Base-by-base conservation (phyloP, 2,329 filamentous ascomycete species). In the Dactylella cylindrospora region DNA sequence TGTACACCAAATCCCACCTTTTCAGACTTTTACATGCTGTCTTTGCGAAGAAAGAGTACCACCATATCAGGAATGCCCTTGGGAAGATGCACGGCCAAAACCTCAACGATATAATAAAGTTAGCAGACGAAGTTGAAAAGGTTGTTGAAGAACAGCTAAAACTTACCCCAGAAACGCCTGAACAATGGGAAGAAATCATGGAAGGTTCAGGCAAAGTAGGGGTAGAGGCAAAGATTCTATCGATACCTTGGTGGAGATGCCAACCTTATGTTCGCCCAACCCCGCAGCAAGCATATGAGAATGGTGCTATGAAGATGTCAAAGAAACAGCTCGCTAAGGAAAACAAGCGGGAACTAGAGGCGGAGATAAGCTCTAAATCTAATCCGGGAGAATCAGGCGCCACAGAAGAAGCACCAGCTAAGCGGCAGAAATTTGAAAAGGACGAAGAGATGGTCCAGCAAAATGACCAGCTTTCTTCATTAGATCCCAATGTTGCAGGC, bases 21-120 rank as follows among this genome's bases (percentile, higher is more conserved):
- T 98, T 98, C 77, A 87, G 95, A 72, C 80, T 98, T 20, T 80
- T 97, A 17, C 82, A 91, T 12, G 84, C 91, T 25, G 80, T 97
- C 19, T 84, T 98, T 26, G 78, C 84, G 1, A 80, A 20, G 15
- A 49, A 54, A 22, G 59, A 79, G 64, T 87, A 96, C 73, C 90
- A 88, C 19, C 80, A 93, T 67, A 83, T 97, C 25, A 82, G 93
- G 25, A 89, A 97, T 71, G 81, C 84, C n/a, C 79, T 98, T 1
- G 90, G 88, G 0, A 78, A 78, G 62, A 81, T 79, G 12, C 76
- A 79, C 15, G 77, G 81, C 0, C 86, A 86, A 28, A 86, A 95
- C 67, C 59, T 97, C 50, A 76, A 79, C 0, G 83, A 81, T 0
- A 90, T 87, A 70, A 91, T 97, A 72, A 78, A 81, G 8, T 83